Conservation (phyloP, 2,329 filamentous ascomycete species). For the Cladosporium sphaerospermum region DNA sequence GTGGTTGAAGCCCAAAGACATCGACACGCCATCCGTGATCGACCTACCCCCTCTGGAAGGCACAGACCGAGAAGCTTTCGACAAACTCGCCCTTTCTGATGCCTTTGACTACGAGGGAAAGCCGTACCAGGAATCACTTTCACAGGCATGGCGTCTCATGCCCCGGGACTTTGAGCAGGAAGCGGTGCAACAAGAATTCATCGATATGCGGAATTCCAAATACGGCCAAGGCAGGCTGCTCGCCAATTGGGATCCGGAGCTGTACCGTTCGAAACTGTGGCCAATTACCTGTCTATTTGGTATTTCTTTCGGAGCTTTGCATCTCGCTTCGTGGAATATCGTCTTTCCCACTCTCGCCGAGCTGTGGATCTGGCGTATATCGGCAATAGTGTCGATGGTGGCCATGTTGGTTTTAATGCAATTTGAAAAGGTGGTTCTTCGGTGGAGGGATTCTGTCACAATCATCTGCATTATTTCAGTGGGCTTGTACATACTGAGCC, state of each 20-base stretch:
- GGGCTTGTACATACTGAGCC: not conserved
- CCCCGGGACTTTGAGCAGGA: slow-evolving; percentile 30
- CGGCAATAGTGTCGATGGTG: slow-evolving; percentile 25
- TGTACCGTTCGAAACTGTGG: slow-evolving; percentile 24
- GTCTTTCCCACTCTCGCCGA: slow-evolving; percentile 27
- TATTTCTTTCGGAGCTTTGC: slow-evolving; percentile 27
- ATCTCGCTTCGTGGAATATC: slow-evolving; percentile 29
- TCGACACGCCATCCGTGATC: slow-evolving; percentile 28
- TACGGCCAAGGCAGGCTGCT: slow-evolving; percentile 12
- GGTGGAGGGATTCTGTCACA: slow-evolving; percentile 1
- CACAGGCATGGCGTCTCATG: slow-evolving; percentile 27
- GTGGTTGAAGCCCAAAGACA: slow-evolving; percentile 34
- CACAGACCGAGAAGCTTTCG: slow-evolving; percentile 21
- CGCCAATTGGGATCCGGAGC: slow-evolving; percentile 21
- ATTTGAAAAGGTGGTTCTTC: slow-evolving; percentile 9
- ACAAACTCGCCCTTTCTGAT: slow-evolving; percentile 23
- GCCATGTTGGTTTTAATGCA: slow-evolving; percentile 19
- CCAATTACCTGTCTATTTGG: slow-evolving; percentile 17
- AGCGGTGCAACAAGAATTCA: slow-evolving; percentile 16
- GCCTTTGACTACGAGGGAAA: slow-evolving; percentile 26
- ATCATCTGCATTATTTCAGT: not conserved
- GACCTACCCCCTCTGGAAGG: slow-evolving; percentile 25
- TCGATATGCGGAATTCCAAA: slow-evolving; percentile 2
- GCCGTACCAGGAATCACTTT: slow-evolving; percentile 20
- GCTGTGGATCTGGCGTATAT: slow-evolving; percentile 27